Percentiles rank a stretch among this genome's conserved stretches.
Conservation (phyloP, 495 filamentous ascomycete genomes). For the Penicillium turbatum region DNA sequence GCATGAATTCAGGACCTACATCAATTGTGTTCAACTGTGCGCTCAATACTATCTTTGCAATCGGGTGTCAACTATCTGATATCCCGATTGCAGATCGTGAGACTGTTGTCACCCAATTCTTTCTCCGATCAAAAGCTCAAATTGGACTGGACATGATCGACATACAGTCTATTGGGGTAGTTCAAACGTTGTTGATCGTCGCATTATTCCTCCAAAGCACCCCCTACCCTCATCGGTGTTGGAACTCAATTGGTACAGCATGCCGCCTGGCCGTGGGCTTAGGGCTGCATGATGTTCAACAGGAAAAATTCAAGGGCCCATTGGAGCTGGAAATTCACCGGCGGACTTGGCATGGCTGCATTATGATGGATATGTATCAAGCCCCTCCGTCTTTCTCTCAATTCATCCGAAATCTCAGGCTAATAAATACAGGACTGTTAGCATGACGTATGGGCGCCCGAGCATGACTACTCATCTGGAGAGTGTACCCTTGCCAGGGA, state of each 20-base stretch:
- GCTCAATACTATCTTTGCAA: slow-evolving; percentile 37
- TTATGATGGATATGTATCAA: slow-evolving; percentile 35
- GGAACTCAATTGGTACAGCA: slow-evolving; percentile 38
- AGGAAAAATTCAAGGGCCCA: slow-evolving; percentile 8
- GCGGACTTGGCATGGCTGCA: slow-evolving; percentile 40
- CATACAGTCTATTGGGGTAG: slow-evolving; percentile 21
- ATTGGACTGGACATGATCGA: slow-evolving; percentile 35
- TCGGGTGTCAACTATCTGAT: slow-evolving; percentile 34
- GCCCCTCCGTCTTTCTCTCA: background rate
- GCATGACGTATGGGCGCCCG: slow-evolving; percentile 35
- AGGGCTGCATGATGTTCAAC: slow-evolving; percentile 27
- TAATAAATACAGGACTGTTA: slow-evolving; percentile 19
- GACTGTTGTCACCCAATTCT: slow-evolving; percentile 29
- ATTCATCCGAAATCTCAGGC: slow-evolving; percentile 2
- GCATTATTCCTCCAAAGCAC: slow-evolving; percentile 38
- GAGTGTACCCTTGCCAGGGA: background rate
- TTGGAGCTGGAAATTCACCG: slow-evolving; percentile 33
- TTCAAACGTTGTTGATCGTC: slow-evolving; percentile 37
- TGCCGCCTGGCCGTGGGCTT: slow-evolving; percentile 34
- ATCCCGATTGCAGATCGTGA: slow-evolving; percentile 18
- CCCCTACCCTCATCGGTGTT: slow-evolving; percentile 35
- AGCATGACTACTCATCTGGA: slow-evolving; percentile 18
- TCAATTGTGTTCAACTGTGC: slow-evolving; percentile 30
- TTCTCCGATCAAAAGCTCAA: slow-evolving; percentile 26
- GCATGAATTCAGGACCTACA: background rate